Percentiles rank a stretch among this genome's conserved stretches.
Conservation (phyloP, 2,329 filamentous ascomycete species). For the Aspergillus novoparasiticus region DNA sequence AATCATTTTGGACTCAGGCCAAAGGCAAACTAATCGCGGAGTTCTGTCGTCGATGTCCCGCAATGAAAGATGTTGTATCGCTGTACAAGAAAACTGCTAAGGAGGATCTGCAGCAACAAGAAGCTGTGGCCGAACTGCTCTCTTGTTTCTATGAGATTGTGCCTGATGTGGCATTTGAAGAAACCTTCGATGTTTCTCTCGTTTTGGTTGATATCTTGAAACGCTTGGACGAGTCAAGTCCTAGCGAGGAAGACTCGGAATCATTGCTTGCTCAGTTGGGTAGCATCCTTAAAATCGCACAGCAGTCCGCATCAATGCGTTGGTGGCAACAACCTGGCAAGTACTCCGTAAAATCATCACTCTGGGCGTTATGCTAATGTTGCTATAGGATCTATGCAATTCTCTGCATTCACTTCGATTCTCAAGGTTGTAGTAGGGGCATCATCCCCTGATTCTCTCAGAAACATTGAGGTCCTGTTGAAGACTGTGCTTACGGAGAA, state of each 20-base stretch:
- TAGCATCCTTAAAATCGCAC: constrained; percentile 78
- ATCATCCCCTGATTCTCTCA: constrained; percentile 32
- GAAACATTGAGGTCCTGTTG: constrained; percentile 37
- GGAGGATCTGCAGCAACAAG: constrained; percentile 72
- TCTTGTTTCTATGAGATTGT: constrained; percentile 82
- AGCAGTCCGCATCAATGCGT: constrained; percentile 78
- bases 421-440: constrained; percentile 40
- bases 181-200: constrained; percentile 85
- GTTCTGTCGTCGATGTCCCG: constrained; percentile 77
- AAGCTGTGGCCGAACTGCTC: constrained; percentile 76
- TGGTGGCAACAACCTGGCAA: constrained; percentile 78
- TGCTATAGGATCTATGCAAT: constrained; percentile 39
- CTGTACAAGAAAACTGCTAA: constrained; percentile 70
- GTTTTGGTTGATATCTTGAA: constrained; percentile 70
- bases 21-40: constrained; percentile 68
- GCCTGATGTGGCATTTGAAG: constrained; percentile 76
- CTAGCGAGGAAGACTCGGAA: constrained; percentile 53
- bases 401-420: constrained; percentile 45
- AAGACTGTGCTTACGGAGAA: constrained; percentile 40
- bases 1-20: constrained; percentile 69
- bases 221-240: constrained; percentile 54
- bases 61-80: constrained; percentile 77
- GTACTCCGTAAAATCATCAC: constrained; percentile 12
- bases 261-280: constrained; percentile 74
- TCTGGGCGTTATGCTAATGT: constrained; percentile 7